phyloP scores from a whole-genome alignment of 2,329 filamentous ascomycete species.

The Talaromyces amestolkiae region DNA sequence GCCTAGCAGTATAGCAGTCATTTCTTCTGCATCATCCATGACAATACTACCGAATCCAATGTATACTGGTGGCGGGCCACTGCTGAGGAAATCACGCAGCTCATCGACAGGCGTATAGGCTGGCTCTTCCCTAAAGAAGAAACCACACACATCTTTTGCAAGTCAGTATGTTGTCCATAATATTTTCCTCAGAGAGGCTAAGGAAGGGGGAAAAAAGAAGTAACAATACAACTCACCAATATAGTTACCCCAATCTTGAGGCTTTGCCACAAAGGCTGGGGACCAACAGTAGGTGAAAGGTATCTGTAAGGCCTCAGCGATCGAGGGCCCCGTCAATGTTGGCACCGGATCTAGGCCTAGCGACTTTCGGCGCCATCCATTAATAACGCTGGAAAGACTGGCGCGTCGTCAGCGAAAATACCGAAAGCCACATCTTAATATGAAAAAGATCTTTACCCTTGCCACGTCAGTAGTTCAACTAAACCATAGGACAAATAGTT shows the following conservation, averaged over 20 bases:
- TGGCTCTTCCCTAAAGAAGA: too few relatives aligned
- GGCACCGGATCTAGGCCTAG: constrained; percentile 75
- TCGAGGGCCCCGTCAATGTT: constrained; percentile 76
- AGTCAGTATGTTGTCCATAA: too few relatives aligned
- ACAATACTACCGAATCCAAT: too few relatives aligned
- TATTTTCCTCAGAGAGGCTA: neutral
- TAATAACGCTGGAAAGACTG: constrained; percentile 68
- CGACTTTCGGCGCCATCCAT: constrained; percentile 68
- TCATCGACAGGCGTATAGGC: too few relatives aligned
- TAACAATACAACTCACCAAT: constrained; percentile 50
- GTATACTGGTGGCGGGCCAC: too few relatives aligned
- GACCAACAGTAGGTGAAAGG: constrained; percentile 92
- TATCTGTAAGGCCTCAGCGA: constrained; percentile 72
- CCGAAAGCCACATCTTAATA: constrained; percentile 1
- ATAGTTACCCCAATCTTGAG: constrained; percentile 69
- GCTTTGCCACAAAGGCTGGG: constrained; percentile 73
- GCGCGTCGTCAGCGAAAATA: neutral
- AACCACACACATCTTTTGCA: too few relatives aligned
- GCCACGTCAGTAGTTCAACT: constrained; percentile 52
- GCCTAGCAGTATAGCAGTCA: too few relatives aligned
- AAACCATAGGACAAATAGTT: constrained; percentile 50
- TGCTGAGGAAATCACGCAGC: too few relatives aligned
- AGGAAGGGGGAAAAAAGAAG: neutral
- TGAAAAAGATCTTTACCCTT: constrained; percentile 7
- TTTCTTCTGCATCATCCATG: too few relatives aligned